Evolutionary conservation across 1,284 basidiomycete genomes (phyloP).

Genomic region (Sporisorium exsertum): DNA sequence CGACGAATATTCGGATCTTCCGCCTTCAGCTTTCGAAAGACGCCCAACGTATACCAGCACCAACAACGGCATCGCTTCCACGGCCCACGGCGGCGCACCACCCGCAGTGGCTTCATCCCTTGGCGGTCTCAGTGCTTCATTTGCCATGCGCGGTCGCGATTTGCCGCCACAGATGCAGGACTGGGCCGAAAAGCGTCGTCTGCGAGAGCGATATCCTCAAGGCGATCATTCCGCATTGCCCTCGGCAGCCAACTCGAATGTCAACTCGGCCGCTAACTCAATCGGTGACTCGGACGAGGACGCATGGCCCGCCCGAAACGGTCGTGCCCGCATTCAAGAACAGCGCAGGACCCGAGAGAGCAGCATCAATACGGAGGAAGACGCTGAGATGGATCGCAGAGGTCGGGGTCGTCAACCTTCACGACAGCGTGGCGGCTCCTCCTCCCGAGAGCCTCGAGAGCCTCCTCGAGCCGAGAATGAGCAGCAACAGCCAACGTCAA

Average conservation of each 20-base stretch:
- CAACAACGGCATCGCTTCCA: slow-evolving; percentile 3
- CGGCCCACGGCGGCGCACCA: slow-evolving; percentile 15
- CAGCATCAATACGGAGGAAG: slow-evolving; percentile 35
- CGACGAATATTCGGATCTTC: slow-evolving; percentile 45
- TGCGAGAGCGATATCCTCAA: slow-evolving; percentile 60
- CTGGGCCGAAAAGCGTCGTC: slow-evolving; percentile 60
- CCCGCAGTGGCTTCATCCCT: slow-evolving; percentile 39
- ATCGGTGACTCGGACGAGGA: slow-evolving; percentile 47
- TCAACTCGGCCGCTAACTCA: slow-evolving; percentile 44
- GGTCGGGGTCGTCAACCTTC: slow-evolving; percentile 40
- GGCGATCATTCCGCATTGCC: slow-evolving; percentile 61
- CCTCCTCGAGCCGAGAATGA: slow-evolving; percentile 7
- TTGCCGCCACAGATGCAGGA: slow-evolving; percentile 56
- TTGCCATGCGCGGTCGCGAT: slow-evolving; percentile 62
- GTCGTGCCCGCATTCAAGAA: neutral
- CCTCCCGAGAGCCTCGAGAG: slow-evolving; percentile 30
- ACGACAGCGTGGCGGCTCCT: slow-evolving; percentile 22
- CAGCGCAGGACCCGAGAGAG: slow-evolving; percentile 23
- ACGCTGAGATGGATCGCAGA: slow-evolving; percentile 39
- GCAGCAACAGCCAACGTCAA: slow-evolving; percentile 11
- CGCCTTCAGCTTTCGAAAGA: slow-evolving; percentile 49
- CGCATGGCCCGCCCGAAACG: slow-evolving; percentile 15
- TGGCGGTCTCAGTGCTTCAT: slow-evolving; percentile 55
- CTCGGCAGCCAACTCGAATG: slow-evolving; percentile 53
- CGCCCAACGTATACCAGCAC: slow-evolving; percentile 33